Base-by-base conservation (phyloP, 2,329 filamentous ascomycete genomes). In the Sporothrix protearum region DNA sequence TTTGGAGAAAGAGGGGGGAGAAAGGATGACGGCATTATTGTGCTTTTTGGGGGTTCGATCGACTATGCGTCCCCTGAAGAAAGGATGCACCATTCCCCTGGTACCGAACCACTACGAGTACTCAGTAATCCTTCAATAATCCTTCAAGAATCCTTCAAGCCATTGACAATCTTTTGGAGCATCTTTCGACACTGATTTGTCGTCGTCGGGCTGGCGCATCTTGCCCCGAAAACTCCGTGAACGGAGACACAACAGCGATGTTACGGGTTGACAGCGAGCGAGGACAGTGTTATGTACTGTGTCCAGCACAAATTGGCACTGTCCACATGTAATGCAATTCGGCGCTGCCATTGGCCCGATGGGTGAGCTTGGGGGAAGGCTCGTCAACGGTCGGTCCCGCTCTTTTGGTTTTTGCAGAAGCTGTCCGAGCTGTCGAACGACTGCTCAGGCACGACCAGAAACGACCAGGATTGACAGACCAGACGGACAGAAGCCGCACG, bases 161-260 rank as follows among this genome's bases (percentile, higher is more conserved):
- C 42, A 14, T 19, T 47, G 42, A 14, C 36, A 25, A 6, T 10
- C 22, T 14, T 67, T 67, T 28, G 42, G 64, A 28, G 64, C 6
- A 6, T 36, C 39, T 67, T 10, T 36, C 36, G 45, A 25, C 19
- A 36, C 49, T 25, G 12, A 28, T 12, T 8, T 53, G 25, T 22
- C 22, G 19, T 9, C 10, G 28, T 45, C 61, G 69, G 61, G 49
- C 45, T 57, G 57, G 67, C 28, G 42, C 71, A 66, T 57, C 49
- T 72, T n/a, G 36, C 67, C 71, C 71, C 71, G 71, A 72, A 49
- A 39, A 33, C 71, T 72, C 71, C 71, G 71, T 39, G 42, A 69
- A 57, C 71, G 71, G 71, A 72, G 67, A 33, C 19, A 55, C 36
- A 39, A 1, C 36, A 36, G 42, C 10, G 22, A 33, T 59, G n/a